These are phyloP conservation scores for Fusarium sp. DNA, from an alignment of 2,329 filamentous ascomycete genomes.

Conservation along the genomic window DNA sequence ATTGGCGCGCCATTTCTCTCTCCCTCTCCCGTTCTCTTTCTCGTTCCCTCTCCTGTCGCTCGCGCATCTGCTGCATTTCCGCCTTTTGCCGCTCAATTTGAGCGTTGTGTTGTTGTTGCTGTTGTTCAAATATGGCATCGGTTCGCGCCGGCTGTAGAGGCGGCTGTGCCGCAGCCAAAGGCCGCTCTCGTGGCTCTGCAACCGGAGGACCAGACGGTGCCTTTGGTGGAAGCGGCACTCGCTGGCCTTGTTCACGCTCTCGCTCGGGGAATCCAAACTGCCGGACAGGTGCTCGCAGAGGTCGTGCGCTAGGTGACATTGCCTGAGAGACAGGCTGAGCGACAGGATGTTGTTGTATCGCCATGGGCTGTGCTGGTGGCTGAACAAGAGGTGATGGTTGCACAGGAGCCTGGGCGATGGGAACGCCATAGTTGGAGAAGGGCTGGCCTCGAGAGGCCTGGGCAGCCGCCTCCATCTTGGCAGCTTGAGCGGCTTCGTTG, in stretches of 20 bases:
- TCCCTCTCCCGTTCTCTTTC: slow-evolving; percentile 41
- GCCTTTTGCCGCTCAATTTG: slow-evolving; percentile 48
- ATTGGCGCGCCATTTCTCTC: slow-evolving; percentile 43
- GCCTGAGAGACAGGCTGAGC: slow-evolving; percentile 53
- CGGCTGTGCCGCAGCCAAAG: slow-evolving; percentile 49
- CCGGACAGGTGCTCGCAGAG: slow-evolving; percentile 55
- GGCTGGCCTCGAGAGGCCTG: slow-evolving; percentile 50
- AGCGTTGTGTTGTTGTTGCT: slow-evolving; percentile 37
- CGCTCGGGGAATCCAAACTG: slow-evolving; percentile 58
- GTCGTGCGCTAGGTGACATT: slow-evolving; percentile 59
- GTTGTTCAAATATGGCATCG: slow-evolving; percentile 47
- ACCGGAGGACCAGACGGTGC: slow-evolving; percentile 43
- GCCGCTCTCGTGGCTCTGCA: slow-evolving; percentile 49
- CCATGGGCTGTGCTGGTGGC: slow-evolving; percentile 43
- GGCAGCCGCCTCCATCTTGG: slow-evolving; percentile 57
- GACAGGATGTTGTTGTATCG: slow-evolving; percentile 49
- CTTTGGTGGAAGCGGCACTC: slow-evolving; percentile 56
- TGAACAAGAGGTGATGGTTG: slow-evolving; percentile 45
- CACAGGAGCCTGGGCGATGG: slow-evolving; percentile 58
- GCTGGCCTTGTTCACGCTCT: slow-evolving; percentile 47
- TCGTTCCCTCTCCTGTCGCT: slow-evolving; percentile 29
- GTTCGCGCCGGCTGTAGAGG: slow-evolving; percentile 47
- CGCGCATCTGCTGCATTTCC: slow-evolving; percentile 46
- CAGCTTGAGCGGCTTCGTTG: slow-evolving; percentile 55
- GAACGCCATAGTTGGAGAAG: slow-evolving; percentile 57